A percentile compares a stretch with the other conserved stretches of the same genome.
These are phyloP conservation scores for Xylaria sp. DNA, from an alignment of 2,329 filamentous ascomycete genomes.

Conservation along the genomic window DNA sequence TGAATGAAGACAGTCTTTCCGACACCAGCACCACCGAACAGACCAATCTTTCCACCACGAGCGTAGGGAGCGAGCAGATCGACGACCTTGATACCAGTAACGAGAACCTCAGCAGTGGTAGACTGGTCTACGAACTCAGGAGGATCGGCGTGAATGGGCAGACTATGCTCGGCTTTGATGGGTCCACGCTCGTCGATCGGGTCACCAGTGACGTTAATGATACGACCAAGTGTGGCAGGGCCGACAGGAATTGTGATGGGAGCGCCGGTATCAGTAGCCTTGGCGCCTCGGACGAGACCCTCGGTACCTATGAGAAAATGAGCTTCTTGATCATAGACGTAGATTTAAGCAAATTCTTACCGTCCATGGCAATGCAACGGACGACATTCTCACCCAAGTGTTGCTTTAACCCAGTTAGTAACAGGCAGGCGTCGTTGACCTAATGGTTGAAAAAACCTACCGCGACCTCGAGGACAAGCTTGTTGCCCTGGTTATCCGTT, in stretches of 20 bases:
- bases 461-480: constrained; percentile 94
- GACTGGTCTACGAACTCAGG: constrained; percentile 95
- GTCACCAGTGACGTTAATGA: constrained; percentile 99
- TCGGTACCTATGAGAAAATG: constrained; percentile 76
- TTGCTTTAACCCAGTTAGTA: constrained; percentile 71
- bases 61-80: constrained; percentile 98
- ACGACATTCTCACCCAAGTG: constrained; percentile 99
- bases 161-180: constrained; percentile 87
- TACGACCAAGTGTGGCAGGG: constrained; percentile 91
- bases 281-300: constrained; percentile 94
- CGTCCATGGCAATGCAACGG: constrained; percentile 99
- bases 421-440: constrained; percentile 24
- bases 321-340: constrained; percentile 20
- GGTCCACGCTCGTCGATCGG: constrained; percentile 99
- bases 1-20: constrained; percentile 99
- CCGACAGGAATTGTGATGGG: constrained; percentile 98
- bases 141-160: constrained; percentile 93
- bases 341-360: constrained; percentile 60
- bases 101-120: constrained; percentile 92
- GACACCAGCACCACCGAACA: constrained; percentile 99
- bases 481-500: constrained; percentile 89
- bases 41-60: constrained; percentile 99
- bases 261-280: constrained; percentile 84
- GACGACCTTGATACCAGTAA: constrained; percentile 99
- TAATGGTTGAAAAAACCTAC: constrained; percentile 61